Evolutionary conservation across 1,284 basidiomycete species (phyloP), one percentile per base, ranked within the genome.

Genomic region (Somion occarium): DNA sequence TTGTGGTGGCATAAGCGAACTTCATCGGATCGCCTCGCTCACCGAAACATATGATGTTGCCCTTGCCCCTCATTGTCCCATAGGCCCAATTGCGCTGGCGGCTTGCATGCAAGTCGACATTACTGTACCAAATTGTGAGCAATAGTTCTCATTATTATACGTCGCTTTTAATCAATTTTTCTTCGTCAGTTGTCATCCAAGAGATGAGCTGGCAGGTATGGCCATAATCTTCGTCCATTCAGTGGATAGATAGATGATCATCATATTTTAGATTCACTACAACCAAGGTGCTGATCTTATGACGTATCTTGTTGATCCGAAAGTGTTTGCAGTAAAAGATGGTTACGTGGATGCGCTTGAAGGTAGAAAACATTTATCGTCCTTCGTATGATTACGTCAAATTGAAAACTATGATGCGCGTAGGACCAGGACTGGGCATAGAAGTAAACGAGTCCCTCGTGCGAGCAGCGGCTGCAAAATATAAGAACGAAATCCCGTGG

Each of bases 1-100:
- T 59, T 82, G 80, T 38, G 83, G 83, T 20, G 85, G 86, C n/a
- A 89, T 91, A 61, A 83, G 81, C 51, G 87, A 91, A 64, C 72
- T 85, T 9, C 75, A 79, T 52, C 77, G 81, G 50, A 85, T 91
- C 41, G 85, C 87, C 3, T 74, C 74, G 27, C 73, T 90, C 66
- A 80, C 83, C 1, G 86, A 90, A 69, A 80, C 73, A 5, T 84
- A 84, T 58, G 83, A 85, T 55, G 78, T 84, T 57, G 80, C 75
- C 5, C 63, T 84, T 38, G 82, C 82, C 0, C 80, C 82, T 2
- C 81, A 84, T 59, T 83, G 79, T 60, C 81, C 82, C 1, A 59
- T 85, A 1, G 83, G 86, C 0, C 88, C 87, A 0, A 79, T 91
- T 26, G 86, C 87, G 0, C 75, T 90, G 39, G 88, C 86, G 3